Percentiles rank a stretch among this genome's conserved stretches.
Evolutionary conservation across 768 basidiomycete genomes (phyloP).

Genomic region (Russula olivacea): DNA sequence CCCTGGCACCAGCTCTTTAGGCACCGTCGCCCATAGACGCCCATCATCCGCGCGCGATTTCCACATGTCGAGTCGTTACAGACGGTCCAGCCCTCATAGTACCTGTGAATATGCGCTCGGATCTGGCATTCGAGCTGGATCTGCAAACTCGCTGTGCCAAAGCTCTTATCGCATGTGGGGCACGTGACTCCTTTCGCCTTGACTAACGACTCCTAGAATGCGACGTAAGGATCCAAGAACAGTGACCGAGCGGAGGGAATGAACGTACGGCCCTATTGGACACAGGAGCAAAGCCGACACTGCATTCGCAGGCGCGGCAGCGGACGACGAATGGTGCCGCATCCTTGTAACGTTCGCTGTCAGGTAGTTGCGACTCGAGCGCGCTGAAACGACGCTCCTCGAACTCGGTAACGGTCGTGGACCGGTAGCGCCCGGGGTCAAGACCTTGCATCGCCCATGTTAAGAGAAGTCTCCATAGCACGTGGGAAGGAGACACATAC

Average conservation of each 20-base stretch:
- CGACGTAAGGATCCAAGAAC: neutral
- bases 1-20: conserved; percentile 64
- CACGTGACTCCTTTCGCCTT: conserved; percentile 63
- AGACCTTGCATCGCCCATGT: conserved; percentile 38
- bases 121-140: conserved; percentile 86
- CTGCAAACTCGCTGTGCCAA: conserved; percentile 60
- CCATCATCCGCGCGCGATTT: conserved; percentile 86
- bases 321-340: conserved; percentile 63
- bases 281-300: conserved; percentile 53
- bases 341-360: conserved; percentile 81
- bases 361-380: conserved; percentile 85
- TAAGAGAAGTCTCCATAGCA: neutral
- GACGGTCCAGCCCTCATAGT: conserved; percentile 85
- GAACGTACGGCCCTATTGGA: conserved; percentile 50
- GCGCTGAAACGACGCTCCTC: conserved; percentile 69
- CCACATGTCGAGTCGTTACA: conserved; percentile 86
- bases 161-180: conserved; percentile 49
- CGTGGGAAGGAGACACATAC: conserved; percentile 38
- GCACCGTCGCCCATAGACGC: conserved; percentile 84
- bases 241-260: neutral
- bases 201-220: conserved; percentile 58
- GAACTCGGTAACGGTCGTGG: conserved; percentile 32
- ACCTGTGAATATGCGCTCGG: conserved; percentile 64
- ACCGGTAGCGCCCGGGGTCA: conserved; percentile 52
- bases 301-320: conserved; percentile 68